Conservation (phyloP, 148 eudicot genomes). For the Suaeda aralocaspica region DNA sequence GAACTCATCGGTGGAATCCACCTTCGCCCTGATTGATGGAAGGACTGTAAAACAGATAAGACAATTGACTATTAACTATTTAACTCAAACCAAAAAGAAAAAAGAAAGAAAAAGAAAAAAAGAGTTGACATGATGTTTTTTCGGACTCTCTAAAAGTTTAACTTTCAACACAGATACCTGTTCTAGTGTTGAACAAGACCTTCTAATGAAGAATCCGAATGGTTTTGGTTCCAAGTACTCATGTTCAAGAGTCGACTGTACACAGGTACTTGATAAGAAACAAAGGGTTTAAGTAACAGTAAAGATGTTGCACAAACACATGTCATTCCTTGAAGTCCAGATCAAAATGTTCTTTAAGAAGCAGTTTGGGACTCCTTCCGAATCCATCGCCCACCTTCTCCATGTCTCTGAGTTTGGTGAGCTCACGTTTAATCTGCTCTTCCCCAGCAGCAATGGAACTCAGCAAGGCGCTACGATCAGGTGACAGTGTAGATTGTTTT, state of each 20-base stretch:
- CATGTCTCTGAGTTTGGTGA: constrained; percentile 55
- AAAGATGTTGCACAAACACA: neutral
- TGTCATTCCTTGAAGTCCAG: constrained; percentile 31
- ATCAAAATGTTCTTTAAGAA: constrained; percentile 60
- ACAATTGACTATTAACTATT: neutral
- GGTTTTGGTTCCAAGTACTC: no score
- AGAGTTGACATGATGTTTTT: no score
- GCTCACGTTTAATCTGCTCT: constrained; percentile 47
- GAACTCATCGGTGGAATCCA: constrained; percentile 14
- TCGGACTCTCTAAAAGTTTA: no score
- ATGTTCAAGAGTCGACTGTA: no score
- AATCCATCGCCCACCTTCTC: constrained; percentile 65
- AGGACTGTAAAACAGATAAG: neutral
- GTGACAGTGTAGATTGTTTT: constrained; percentile 26
- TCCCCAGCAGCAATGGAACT: constrained; percentile 36
- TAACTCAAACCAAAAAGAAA: neutral
- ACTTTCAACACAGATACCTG: no score
- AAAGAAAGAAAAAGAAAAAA: neutral
- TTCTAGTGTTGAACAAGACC: no score
- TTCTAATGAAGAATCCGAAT: no score
- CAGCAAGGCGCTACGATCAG: constrained; percentile 32
- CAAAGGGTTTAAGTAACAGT: no score
- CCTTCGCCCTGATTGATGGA: constrained; percentile 13
- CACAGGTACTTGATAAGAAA: no score
- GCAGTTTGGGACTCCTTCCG: constrained; percentile 46